Percentiles rank a stretch among this genome's conserved stretches.
Conservation (phyloP, 179 eudicot species). For the Camellia oleifera region DNA sequence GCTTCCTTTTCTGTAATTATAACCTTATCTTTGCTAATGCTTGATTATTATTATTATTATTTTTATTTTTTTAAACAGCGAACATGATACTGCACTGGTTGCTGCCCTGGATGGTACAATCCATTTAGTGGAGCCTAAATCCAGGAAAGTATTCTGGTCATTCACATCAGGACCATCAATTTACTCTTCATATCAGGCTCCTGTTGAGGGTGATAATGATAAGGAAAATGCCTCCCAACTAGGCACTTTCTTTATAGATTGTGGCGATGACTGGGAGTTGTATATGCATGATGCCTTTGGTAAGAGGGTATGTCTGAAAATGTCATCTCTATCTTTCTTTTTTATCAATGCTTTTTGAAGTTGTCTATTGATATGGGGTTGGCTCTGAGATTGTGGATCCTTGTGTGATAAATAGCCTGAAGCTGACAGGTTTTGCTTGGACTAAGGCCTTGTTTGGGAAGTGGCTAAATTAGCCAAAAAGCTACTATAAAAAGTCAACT, state of each 20-base stretch:
- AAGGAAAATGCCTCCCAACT: constrained; percentile 36
- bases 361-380: no score
- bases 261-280: no score
- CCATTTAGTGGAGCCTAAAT: constrained; percentile 53
- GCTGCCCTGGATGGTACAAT: constrained; percentile 80
- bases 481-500: no score
- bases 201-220: constrained; percentile 37
- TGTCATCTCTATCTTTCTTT: no score
- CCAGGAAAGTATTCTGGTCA: constrained; percentile 73
- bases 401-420: no score
- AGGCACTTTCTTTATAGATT: constrained; percentile 10
- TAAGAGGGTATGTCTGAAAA: not conserved
- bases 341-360: no score
- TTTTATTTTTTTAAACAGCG: constrained; percentile 21
- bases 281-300: no score
- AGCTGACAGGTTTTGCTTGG: no score
- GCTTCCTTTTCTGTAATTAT: not conserved
- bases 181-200: constrained; percentile 64
- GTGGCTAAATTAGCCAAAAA: no score
- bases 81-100: constrained; percentile 36
- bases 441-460: no score
- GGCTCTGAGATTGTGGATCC: no score
- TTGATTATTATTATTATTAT: no score
- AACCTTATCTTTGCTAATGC: not conserved
- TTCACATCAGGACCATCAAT: constrained; percentile 70